Conservation (phyloP, 345 rosid species). For the Rhizophora mangle region DNA sequence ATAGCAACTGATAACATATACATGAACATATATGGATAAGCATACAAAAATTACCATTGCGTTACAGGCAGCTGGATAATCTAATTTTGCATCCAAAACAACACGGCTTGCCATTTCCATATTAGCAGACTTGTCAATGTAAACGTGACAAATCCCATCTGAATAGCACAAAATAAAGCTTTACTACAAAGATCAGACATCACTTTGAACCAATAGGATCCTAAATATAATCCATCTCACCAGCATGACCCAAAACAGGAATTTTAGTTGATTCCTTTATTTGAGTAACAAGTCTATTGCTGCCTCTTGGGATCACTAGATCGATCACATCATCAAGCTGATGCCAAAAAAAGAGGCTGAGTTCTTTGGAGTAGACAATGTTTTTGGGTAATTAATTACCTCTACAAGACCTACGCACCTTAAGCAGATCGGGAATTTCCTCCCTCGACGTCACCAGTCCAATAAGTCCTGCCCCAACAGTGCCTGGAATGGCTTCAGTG, state of each 20-base stretch:
- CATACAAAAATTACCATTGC: constrained; percentile 56
- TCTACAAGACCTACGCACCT: constrained; percentile 42
- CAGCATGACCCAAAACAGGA: constrained; percentile 90
- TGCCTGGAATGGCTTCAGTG: constrained; percentile 72
- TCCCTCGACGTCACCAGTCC: constrained; percentile 90
- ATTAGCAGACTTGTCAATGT: constrained; percentile 77
- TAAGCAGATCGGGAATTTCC: constrained; percentile 85
- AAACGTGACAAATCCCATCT: constrained; percentile 95
- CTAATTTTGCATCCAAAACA: constrained; percentile 77
- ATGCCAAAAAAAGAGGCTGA: constrained; percentile 19
- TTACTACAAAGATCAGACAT: not conserved
- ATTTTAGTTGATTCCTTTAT: constrained; percentile 82
- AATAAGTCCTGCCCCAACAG: constrained; percentile 65
- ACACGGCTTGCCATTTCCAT: constrained; percentile 67
- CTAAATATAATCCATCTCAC: constrained; percentile 39
- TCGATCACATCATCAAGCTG: constrained; percentile 96
- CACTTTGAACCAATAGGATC: not conserved
- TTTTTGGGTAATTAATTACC: not conserved
- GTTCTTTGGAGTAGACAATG: constrained; percentile 7
- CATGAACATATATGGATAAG: not conserved
- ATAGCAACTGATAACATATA: not conserved
- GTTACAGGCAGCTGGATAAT: constrained; percentile 91
- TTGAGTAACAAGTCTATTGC: constrained; percentile 79
- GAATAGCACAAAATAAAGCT: constrained; percentile 11
- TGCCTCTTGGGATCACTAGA: constrained; percentile 95